A percentile compares a stretch with the other conserved stretches of the same genome.
Evolutionary conservation across 306 rosid genomes (phyloP).

Genomic region (Morella rubra): DNA sequence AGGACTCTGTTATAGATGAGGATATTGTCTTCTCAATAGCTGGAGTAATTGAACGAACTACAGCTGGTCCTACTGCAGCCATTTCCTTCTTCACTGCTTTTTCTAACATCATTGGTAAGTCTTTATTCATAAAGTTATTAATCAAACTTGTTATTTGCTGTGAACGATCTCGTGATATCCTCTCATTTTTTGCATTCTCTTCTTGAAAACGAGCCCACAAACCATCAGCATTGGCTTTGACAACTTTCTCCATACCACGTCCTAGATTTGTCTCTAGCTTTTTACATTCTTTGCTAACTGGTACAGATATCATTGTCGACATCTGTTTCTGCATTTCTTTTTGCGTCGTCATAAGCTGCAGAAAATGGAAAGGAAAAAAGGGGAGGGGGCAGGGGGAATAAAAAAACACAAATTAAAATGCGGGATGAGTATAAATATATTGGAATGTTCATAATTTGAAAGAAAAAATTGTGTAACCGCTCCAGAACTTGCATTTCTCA

Average conservation of each 20-base stretch:
- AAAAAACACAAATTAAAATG: slow-evolving; percentile 1
- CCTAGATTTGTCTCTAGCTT: slow-evolving; percentile 82
- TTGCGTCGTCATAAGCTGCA: slow-evolving; percentile 75
- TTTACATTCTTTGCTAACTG: slow-evolving; percentile 87
- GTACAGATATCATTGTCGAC: slow-evolving; percentile 65
- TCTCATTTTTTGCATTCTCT: slow-evolving; percentile 85
- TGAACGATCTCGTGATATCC: slow-evolving; percentile 57
- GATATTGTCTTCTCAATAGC: slow-evolving; percentile 80
- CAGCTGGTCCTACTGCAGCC: slow-evolving; percentile 74
- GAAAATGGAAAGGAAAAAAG: neutral
- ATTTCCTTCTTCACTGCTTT: slow-evolving; percentile 87
- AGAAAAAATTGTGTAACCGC: no score
- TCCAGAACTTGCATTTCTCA: no score
- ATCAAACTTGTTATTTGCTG: slow-evolving; percentile 60
- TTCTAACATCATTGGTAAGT: slow-evolving; percentile 71
- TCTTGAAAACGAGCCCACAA: slow-evolving; percentile 91
- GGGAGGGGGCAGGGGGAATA: slow-evolving; percentile 9
- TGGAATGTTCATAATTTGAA: no score
- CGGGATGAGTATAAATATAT: no score
- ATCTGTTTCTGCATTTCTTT: slow-evolving; percentile 93
- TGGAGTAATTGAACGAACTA: slow-evolving; percentile 74
- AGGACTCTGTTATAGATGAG: slow-evolving; percentile 69
- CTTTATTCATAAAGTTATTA: slow-evolving; percentile 70
- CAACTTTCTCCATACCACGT: slow-evolving; percentile 73
- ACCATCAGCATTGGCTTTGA: slow-evolving; percentile 70